These are phyloP conservation scores for Violaceomyces palustris DNA, from an alignment of 1,284 basidiomycete species.

Conservation along the genomic window DNA sequence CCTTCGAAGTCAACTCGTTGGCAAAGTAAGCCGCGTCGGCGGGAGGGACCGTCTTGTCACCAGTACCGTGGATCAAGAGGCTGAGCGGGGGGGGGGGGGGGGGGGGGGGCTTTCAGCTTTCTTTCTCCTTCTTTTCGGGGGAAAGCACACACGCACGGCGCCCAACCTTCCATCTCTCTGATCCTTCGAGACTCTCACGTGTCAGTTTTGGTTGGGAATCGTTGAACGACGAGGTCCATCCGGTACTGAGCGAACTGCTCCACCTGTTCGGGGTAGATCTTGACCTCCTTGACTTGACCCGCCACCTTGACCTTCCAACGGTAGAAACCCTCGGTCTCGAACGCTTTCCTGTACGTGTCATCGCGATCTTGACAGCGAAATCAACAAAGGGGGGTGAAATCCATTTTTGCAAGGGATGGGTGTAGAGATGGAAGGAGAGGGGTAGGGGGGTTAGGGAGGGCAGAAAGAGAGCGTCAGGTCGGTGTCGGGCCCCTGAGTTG, in stretches of 20 bases:
- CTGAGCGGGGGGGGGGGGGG: too few species aligned
- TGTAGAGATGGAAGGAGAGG: too few species aligned
- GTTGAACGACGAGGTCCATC: constrained; percentile 13
- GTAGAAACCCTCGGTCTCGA: constrained; percentile 31
- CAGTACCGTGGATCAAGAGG: constrained; percentile 32
- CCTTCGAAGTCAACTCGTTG: constrained; percentile 19
- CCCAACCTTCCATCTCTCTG: too few species aligned
- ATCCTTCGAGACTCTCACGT: constrained; percentile 6
- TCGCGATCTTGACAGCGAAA: constrained; percentile 27
- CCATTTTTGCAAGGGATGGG: too few species aligned
- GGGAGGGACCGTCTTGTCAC: constrained; percentile 33
- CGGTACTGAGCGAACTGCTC: constrained; percentile 32
- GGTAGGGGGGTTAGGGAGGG: too few species aligned
- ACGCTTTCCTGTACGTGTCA: constrained; percentile 15
- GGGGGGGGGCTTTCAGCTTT: too few species aligned
- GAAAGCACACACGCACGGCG: too few species aligned
- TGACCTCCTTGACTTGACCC: constrained; percentile 23
- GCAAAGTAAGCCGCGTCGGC: constrained; percentile 22
- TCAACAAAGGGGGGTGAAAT: too few species aligned
- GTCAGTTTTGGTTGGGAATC: constrained; percentile 33
- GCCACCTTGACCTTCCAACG: constrained; percentile 34
- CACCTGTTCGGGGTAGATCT: constrained; percentile 27
- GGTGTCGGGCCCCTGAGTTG: too few species aligned
- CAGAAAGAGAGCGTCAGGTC: too few species aligned
- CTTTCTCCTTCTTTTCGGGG: too few species aligned